phyloP scores from a whole-genome alignment of 768 basidiomycete species.

The Favolaschia claudopus region DNA sequence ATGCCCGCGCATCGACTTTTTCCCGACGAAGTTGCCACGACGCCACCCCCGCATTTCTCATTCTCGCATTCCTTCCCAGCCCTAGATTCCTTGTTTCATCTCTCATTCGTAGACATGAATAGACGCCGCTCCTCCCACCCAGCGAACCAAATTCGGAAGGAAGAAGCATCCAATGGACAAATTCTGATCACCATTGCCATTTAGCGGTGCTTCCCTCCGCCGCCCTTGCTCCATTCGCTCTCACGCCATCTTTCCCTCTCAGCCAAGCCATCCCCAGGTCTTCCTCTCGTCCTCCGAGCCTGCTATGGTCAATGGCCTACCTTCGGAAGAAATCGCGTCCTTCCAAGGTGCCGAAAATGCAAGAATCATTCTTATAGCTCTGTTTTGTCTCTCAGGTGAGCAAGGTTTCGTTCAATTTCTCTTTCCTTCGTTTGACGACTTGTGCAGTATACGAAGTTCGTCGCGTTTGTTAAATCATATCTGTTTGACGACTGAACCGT shows the following conservation, averaged over 20 bases:
- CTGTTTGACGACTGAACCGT: neutral
- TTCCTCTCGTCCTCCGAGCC: neutral
- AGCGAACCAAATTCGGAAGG: too few relatives aligned
- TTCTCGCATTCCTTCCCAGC: too few relatives aligned
- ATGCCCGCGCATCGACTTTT: too few relatives aligned
- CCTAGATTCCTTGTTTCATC: too few relatives aligned
- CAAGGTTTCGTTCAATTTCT: neutral
- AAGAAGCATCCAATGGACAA: conserved; percentile 17
- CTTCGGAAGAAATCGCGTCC: conserved; percentile 1
- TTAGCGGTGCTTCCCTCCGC: conserved; percentile 3
- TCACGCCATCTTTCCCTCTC: neutral
- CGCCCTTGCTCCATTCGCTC: neutral
- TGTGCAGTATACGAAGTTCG: conserved; percentile 25
- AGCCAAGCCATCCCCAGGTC: neutral
- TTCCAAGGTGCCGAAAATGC: conserved; percentile 23
- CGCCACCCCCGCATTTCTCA: too few relatives aligned
- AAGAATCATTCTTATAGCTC: conserved; percentile 18
- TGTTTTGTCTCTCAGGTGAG: conserved; percentile 22
- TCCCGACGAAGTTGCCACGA: too few relatives aligned
- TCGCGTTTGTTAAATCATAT: neutral
- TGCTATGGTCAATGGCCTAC: neutral
- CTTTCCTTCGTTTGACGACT: neutral
- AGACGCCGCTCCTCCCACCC: too few relatives aligned
- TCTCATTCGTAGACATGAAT: too few relatives aligned
- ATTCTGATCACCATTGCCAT: conserved; percentile 17